A percentile compares a stretch with the other conserved stretches of the same genome.
Evolutionary conservation across 768 basidiomycete genomes (phyloP).

Genomic region (Lactifluus echinatus): DNA sequence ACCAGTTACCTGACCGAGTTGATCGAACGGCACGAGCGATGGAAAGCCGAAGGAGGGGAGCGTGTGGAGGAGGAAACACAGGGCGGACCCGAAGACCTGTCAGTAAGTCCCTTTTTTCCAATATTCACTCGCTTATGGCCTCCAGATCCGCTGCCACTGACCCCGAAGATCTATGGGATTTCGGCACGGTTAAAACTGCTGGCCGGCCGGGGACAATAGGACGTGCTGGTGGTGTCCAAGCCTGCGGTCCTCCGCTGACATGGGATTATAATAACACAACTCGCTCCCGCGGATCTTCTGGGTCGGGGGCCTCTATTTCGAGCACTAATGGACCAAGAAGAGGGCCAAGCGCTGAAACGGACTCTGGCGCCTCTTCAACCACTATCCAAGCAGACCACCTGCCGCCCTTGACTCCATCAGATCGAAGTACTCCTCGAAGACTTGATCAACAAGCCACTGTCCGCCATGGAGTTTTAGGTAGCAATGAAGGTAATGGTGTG

Average conservation of each 20-base stretch:
- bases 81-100: constrained; percentile 56
- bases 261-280: constrained; percentile 66
- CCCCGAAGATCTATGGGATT: constrained; percentile 90
- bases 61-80: constrained; percentile 63
- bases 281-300: constrained; percentile 29
- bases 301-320: constrained; percentile 31
- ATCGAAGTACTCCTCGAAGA: constrained; percentile 28
- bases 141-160: constrained; percentile 47
- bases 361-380: constrained; percentile 32
- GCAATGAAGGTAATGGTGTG: constrained; percentile 27
- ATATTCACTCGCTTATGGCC: background rate
- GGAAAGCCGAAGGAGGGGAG: constrained; percentile 85
- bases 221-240: constrained; percentile 48
- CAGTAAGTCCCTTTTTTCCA: constrained; percentile 24
- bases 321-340: constrained; percentile 25
- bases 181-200: constrained; percentile 86
- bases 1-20: constrained; percentile 90
- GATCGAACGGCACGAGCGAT: constrained; percentile 89
- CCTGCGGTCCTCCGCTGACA: constrained; percentile 62
- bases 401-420: constrained; percentile 41
- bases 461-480: constrained; percentile 34
- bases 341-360: constrained; percentile 25
- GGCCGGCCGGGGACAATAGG: constrained; percentile 48
- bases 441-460: constrained; percentile 62
- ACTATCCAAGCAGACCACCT: constrained; percentile 46